Conservation (phyloP, 169 alveolate genomes). For the Plasmodium blacklocki region DNA sequence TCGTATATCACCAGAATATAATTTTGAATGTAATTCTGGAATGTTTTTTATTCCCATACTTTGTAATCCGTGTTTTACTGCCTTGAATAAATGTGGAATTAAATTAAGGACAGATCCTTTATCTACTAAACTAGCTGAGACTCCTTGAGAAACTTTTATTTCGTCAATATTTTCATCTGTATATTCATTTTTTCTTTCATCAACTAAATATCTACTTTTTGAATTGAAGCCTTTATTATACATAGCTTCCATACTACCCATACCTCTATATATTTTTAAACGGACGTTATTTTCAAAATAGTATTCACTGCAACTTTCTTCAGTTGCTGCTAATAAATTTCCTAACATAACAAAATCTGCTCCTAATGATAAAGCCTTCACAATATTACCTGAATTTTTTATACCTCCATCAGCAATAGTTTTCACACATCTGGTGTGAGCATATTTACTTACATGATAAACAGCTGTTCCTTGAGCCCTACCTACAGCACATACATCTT, state of each 20-base stretch:
- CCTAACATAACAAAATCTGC: constrained; percentile 95
- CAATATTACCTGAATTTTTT: constrained; percentile 93
- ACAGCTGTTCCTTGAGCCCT: constrained; percentile 95
- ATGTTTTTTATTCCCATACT: constrained; percentile 78
- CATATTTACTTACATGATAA: constrained; percentile 92
- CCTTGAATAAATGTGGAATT: constrained; percentile 89
- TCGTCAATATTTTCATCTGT: constrained; percentile 79
- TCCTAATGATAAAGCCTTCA: constrained; percentile 94
- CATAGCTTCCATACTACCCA: constrained; percentile 92
- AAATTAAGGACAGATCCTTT: constrained; percentile 89
- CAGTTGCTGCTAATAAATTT: constrained; percentile 93
- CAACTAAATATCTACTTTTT: constrained; percentile 76
- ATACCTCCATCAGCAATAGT: constrained; percentile 97
- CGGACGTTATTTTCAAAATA: constrained; percentile 90
- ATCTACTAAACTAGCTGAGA: constrained; percentile 90
- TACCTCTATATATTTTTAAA: constrained; percentile 91
- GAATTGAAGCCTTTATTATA: constrained; percentile 70
- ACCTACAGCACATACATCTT: constrained; percentile 93
- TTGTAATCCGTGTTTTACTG: constrained; percentile 86
- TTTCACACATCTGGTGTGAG: constrained; percentile 87
- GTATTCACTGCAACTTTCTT: constrained; percentile 95
- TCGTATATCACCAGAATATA: constrained; percentile 79
- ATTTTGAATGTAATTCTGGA: constrained; percentile 76
- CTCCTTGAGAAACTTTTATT: constrained; percentile 90
- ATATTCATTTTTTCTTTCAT: constrained; percentile 39